phyloP scores from a whole-genome alignment of 129 eudicot species.

The Flaveria linearis region DNA sequence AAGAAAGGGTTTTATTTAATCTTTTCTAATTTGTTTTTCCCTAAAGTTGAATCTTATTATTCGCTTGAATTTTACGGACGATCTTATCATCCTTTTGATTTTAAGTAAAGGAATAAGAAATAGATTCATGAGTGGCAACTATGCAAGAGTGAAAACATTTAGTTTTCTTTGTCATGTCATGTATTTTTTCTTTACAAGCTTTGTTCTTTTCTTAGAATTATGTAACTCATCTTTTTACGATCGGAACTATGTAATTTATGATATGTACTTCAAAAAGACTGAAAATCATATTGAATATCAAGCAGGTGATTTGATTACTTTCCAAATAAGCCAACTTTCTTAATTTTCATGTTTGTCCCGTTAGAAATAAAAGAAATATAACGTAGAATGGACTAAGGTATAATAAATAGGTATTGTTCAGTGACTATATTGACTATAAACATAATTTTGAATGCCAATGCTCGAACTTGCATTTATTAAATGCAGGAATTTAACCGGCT shows the following conservation, averaged over 20 bases:
- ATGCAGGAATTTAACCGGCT: conserved; percentile 87
- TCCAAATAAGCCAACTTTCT: neutral
- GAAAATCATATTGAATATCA: neutral
- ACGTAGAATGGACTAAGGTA: neutral
- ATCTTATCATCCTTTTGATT: neutral
- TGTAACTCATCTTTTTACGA: neutral
- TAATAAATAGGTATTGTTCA: neutral
- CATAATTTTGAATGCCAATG: neutral
- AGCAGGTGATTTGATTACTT: neutral
- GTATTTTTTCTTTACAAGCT: neutral
- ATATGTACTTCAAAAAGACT: neutral
- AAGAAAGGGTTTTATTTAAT: neutral
- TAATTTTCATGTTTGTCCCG: too few species aligned
- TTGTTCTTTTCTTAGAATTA: neutral
- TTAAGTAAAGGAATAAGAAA: neutral
- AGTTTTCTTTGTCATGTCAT: neutral
- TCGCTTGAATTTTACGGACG: neutral
- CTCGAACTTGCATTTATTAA: conserved; percentile 15
- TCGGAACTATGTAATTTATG: neutral
- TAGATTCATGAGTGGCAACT: neutral
- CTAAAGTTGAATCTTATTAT: neutral
- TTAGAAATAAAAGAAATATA: neutral
- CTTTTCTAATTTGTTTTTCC: neutral
- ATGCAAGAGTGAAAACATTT: neutral
- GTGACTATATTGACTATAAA: conserved; percentile 8